Evolutionary conservation across 116 monocot species (phyloP), one percentile per base, ranked within the genome.

Genomic region (Trichopus zeylanicus): DNA sequence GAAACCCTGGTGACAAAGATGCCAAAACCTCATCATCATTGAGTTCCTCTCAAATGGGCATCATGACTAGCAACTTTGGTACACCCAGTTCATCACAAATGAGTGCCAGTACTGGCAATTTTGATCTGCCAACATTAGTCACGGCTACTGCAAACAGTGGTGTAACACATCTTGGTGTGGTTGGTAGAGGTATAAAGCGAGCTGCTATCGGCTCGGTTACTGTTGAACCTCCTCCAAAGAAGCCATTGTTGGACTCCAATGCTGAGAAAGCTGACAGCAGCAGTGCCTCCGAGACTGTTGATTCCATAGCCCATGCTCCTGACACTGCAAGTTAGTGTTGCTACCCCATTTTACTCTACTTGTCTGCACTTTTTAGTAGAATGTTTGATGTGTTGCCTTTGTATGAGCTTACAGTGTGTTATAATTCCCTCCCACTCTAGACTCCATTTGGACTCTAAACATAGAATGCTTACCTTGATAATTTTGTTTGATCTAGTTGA

Each of bases 151-250:
- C 74, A 26, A 76, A 70, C 61, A 67, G 64, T 20, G 54, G 49
- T 11, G 72, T 90, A 13, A 95, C 76, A 21, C 78, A 97, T 74
- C 77, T 97, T 52, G 95, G 90, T 52, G 87, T 97, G 3, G 84
- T 97, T 24, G 95, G 95, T 1, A 86, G 95, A 64, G 95, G 95
- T 7, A 59, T 90, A 13, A 97, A 97, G 56, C 73, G 95, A 26
- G 84, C 90, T 26, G 51, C 59, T 3, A 48, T 84, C 6, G 53
- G 31, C 15, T 81, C 87, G 9, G 62, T 76, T 18, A 24, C 31
- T 21, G 51, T 6, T 0, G 87, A 90, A 48, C 69, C 69, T 25
- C 26, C 60, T 8, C 20, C 30, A 12, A 90, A 90, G 81, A 89
- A 72, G 52, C 29, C 69, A 5, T 20, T 16, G 12, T 16, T 55